Percentiles rank a stretch among this genome's conserved stretches.
Evolutionary conservation across 108 stramenopile species (phyloP).

Genomic region (Fragilaria radians): DNA sequence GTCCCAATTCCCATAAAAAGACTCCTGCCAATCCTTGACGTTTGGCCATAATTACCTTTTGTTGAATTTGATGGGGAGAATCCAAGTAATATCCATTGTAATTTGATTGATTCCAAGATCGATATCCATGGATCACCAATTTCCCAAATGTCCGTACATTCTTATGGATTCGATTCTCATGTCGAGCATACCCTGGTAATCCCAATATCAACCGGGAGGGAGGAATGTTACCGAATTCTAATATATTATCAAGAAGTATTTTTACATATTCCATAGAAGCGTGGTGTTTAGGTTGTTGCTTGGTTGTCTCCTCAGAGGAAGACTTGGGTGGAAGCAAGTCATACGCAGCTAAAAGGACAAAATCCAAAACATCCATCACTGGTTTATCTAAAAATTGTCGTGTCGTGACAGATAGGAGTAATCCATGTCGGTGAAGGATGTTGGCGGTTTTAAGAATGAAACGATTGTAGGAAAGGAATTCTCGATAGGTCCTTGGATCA

Average conservation of each 20-base stretch:
- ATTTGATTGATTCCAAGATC: slow-evolving; percentile 9
- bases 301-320: background rate
- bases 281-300: background rate
- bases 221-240: slow-evolving; percentile 9
- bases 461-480: slow-evolving; percentile 26
- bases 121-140: slow-evolving; percentile 35
- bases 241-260: slow-evolving; percentile 6
- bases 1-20: slow-evolving; percentile 76
- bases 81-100: slow-evolving; percentile 47
- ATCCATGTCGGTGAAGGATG: background rate
- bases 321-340: no score
- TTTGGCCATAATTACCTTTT: slow-evolving; percentile 44
- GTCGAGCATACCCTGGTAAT: slow-evolving; percentile 62
- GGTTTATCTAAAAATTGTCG: slow-evolving; percentile 2
- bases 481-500: slow-evolving; percentile 18
- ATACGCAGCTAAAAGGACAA: slow-evolving; percentile 64
- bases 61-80: slow-evolving; percentile 29
- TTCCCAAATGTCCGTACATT: slow-evolving; percentile 59
- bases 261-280: background rate
- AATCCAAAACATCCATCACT: slow-evolving; percentile 36
- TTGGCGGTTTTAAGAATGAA: slow-evolving; percentile 16
- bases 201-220: slow-evolving; percentile 52
- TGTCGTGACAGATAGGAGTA: slow-evolving; percentile 6
- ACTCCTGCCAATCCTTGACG: slow-evolving; percentile 37
- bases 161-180: slow-evolving; percentile 21